Conservation (phyloP, 2,329 filamentous ascomycete species). For the Penicillium sp. region DNA sequence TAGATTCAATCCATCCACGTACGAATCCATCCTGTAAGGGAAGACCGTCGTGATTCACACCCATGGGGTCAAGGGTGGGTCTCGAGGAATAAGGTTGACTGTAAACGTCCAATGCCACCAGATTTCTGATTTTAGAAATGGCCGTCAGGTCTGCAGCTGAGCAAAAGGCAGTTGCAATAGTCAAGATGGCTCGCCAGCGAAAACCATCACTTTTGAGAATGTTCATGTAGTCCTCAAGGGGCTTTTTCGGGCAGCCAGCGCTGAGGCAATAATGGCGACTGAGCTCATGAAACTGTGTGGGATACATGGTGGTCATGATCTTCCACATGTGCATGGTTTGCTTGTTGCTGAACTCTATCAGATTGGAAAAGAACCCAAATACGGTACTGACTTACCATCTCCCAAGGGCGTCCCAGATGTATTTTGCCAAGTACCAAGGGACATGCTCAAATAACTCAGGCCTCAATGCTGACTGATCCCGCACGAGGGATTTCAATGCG, state of each 20-base stretch:
- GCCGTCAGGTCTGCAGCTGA: constrained; percentile 39
- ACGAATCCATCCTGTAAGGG: constrained; percentile 42
- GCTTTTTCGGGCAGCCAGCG: constrained; percentile 30
- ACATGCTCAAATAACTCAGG: constrained; percentile 37
- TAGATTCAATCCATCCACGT: constrained; percentile 43
- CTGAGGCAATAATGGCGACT: constrained; percentile 33
- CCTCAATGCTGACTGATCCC: constrained; percentile 40
- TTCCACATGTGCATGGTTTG: constrained; percentile 48
- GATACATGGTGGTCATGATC: constrained; percentile 41
- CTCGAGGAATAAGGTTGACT: constrained; percentile 18
- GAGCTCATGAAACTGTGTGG: constrained; percentile 33
- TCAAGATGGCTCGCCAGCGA: constrained; percentile 39
- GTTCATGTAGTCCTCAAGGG: constrained; percentile 37
- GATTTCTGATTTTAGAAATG: constrained; percentile 40
- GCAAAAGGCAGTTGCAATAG: constrained; percentile 34
- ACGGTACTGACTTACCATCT: constrained; percentile 32
- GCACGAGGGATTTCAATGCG: constrained; percentile 34
- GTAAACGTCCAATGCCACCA: constrained; percentile 42
- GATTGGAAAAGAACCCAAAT: neutral
- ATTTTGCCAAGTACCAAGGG: constrained; percentile 42
- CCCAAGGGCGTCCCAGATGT: constrained; percentile 42
- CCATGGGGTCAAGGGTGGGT: constrained; percentile 2
- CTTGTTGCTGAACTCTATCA: constrained; percentile 27
- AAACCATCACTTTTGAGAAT: constrained; percentile 33
- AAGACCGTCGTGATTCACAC: constrained; percentile 14